These are phyloP conservation scores for Trichoderma erinaceum DNA, from an alignment of 495 filamentous ascomycete genomes.

Conservation along the genomic window DNA sequence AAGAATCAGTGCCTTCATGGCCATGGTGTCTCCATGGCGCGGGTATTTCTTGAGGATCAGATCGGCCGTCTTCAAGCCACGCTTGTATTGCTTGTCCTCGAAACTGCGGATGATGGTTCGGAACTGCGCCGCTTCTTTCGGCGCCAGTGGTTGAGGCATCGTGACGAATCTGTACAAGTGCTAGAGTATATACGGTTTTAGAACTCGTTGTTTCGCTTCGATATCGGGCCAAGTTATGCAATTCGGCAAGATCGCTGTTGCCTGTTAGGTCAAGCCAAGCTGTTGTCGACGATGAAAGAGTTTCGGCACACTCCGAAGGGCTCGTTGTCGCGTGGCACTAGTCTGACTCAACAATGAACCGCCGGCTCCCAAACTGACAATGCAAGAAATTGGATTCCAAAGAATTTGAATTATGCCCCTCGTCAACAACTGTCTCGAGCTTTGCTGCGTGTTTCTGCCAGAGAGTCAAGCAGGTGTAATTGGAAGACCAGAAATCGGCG, in stretches of 20 bases:
- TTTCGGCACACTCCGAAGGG: neutral
- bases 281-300: neutral
- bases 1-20: slow-evolving; percentile 97
- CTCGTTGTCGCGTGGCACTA: slow-evolving; percentile 1
- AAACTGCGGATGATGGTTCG: slow-evolving; percentile 89
- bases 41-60: slow-evolving; percentile 91
- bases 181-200: neutral
- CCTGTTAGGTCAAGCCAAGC: neutral
- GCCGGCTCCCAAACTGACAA: neutral
- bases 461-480: neutral
- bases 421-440: neutral
- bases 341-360: neutral
- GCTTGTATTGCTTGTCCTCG: slow-evolving; percentile 98
- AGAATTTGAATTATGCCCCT: neutral
- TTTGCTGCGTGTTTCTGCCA: neutral
- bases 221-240: neutral
- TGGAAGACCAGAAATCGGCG: slow-evolving; percentile 11
- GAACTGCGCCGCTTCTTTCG: slow-evolving; percentile 92
- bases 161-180: slow-evolving; percentile 15
- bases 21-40: slow-evolving; percentile 95
- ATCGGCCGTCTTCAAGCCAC: slow-evolving; percentile 87
- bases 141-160: slow-evolving; percentile 77
- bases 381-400: neutral
- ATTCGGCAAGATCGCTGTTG: neutral
- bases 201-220: neutral